These are phyloP conservation scores for Russula sp. DNA, from an alignment of 768 basidiomycete genomes.

Conservation along the genomic window DNA sequence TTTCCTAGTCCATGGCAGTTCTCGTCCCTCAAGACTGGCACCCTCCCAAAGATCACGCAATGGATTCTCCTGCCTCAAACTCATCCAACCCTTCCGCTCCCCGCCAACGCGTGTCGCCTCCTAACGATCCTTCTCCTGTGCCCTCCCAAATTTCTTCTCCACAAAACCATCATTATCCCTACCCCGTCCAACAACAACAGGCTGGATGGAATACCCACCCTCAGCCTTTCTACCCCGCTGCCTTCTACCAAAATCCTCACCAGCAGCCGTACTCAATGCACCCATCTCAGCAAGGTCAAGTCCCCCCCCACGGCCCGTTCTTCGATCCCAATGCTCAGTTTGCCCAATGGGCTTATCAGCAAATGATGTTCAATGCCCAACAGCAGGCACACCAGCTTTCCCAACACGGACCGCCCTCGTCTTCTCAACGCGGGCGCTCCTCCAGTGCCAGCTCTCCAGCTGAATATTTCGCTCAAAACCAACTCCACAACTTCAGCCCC, in stretches of 20 bases:
- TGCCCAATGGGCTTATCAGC: constrained; percentile 86
- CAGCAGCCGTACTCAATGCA: constrained; percentile 50
- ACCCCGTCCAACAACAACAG: constrained; percentile 67
- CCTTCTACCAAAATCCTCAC: constrained; percentile 66
- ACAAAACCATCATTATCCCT: constrained; percentile 47
- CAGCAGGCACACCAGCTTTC: constrained; percentile 21
- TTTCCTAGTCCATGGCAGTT: constrained; percentile 56
- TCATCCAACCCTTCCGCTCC: constrained; percentile 33
- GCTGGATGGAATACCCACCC: constrained; percentile 64
- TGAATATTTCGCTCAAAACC: constrained; percentile 55
- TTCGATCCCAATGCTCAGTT: constrained; percentile 74
- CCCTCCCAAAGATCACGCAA: constrained; percentile 52
- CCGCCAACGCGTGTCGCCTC: constrained; percentile 55
- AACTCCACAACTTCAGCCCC: constrained; percentile 47
- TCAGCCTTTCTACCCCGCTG: constrained; percentile 63
- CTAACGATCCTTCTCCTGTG: constrained; percentile 42
- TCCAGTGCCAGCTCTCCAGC: constrained; percentile 33
- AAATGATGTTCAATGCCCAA: constrained; percentile 73
- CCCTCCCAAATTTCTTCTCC: constrained; percentile 29
- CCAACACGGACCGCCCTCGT: constrained; percentile 28
- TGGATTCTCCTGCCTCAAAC: constrained; percentile 44
- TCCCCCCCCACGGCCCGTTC: constrained; percentile 49
- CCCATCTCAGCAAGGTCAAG: constrained; percentile 30
- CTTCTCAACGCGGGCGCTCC: constrained; percentile 34
- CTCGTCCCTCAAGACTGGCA: constrained; percentile 74